Conservation (phyloP, 2,329 filamentous ascomycete genomes). For the Sphaerostilbella broomeana region DNA sequence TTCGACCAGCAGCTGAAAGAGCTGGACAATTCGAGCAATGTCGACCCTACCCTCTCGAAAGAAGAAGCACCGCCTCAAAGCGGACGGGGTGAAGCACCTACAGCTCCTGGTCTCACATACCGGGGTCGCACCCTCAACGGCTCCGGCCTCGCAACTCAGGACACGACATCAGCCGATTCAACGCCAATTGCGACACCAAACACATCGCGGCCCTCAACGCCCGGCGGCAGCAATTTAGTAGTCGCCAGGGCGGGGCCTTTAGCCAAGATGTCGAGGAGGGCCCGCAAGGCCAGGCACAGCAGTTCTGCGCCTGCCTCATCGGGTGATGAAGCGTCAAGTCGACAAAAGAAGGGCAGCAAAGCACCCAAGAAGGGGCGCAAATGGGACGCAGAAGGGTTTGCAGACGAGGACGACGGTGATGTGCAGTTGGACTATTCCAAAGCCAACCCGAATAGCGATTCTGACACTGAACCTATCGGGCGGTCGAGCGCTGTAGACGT, state of each 20-base stretch:
- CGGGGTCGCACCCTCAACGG: slow-evolving; percentile 31
- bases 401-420: slow-evolving; percentile 69
- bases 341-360: slow-evolving; percentile 47
- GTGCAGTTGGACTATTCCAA: slow-evolving; percentile 85
- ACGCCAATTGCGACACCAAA: slow-evolving; percentile 66
- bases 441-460: slow-evolving; percentile 46
- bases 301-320: slow-evolving; percentile 65
- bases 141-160: slow-evolving; percentile 22
- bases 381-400: slow-evolving; percentile 86
- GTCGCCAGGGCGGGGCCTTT: slow-evolving; percentile 69
- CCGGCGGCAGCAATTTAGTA: slow-evolving; percentile 55
- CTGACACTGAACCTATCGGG: slow-evolving; percentile 42
- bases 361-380: slow-evolving; percentile 83
- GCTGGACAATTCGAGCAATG: slow-evolving; percentile 53
- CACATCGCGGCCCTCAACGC: slow-evolving; percentile 73
- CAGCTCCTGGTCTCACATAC: slow-evolving; percentile 35
- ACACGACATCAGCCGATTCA: slow-evolving; percentile 54
- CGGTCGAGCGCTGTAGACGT: slow-evolving; percentile 60
- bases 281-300: slow-evolving; percentile 63
- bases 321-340: slow-evolving; percentile 66
- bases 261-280: slow-evolving; percentile 71
- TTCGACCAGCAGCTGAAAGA: slow-evolving; percentile 90
- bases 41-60: slow-evolving; percentile 25
- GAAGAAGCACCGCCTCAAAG: slow-evolving; percentile 29
- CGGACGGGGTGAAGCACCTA: slow-evolving; percentile 18